Conservation (phyloP, 495 filamentous ascomycete genomes). For the Daldinia childiae region DNA sequence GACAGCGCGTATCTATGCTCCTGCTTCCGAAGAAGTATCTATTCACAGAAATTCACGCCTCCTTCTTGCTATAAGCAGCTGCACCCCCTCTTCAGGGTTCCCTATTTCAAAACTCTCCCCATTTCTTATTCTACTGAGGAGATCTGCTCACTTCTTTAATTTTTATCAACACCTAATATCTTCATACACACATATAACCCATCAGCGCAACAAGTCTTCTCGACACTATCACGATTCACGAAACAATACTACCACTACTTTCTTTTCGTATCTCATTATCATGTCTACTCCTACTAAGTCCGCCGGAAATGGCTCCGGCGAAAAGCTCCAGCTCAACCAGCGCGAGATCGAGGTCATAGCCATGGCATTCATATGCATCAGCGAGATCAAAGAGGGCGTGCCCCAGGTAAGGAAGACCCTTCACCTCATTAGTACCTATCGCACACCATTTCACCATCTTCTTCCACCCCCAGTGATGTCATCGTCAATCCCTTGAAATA, state of each 20-base stretch:
- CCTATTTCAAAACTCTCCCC: background rate
- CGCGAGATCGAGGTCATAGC: conserved; percentile 28
- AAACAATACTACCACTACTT: conserved; percentile 1
- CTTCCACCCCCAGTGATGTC: background rate
- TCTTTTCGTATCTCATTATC: background rate
- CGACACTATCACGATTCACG: background rate
- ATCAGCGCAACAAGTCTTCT: background rate
- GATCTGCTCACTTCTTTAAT: background rate
- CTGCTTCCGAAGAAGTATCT: background rate
- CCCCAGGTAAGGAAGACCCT: conserved; percentile 17
- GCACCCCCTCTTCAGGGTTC: background rate
- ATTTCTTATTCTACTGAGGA: background rate
- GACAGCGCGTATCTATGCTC: background rate
- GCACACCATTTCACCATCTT: background rate
- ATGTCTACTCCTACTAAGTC: conserved; percentile 3
- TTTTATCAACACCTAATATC: background rate
- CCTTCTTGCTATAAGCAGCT: background rate
- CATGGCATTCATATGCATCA: conserved; percentile 25
- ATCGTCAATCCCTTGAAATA: background rate
- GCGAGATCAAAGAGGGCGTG: conserved; percentile 8
- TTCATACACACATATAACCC: background rate
- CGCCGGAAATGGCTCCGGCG: background rate
- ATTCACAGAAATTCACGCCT: conserved; percentile 6
- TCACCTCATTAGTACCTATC: background rate
- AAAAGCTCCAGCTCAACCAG: conserved; percentile 9